Evolutionary conservation across 306 rosid genomes (phyloP).

Genomic region (Citrullus colocynthis): DNA sequence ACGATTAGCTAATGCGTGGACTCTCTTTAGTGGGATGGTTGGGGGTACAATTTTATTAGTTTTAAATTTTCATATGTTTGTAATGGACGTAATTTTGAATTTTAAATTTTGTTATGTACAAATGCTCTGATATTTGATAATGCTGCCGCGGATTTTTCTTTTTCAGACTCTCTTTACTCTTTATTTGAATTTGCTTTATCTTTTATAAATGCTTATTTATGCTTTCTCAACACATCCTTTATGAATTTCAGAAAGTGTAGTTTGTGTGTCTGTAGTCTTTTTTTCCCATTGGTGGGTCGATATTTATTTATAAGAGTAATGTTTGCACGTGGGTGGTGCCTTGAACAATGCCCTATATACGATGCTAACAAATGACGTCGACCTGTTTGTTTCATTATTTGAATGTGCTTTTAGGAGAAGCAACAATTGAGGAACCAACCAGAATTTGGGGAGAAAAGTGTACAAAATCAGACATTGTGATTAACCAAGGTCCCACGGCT

Average conservation of each 20-base stretch:
- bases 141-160: neutral
- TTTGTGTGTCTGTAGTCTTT: slow-evolving; percentile 18
- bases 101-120: neutral
- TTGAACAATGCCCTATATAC: neutral
- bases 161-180: neutral
- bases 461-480: slow-evolving; percentile 41
- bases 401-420: slow-evolving; percentile 9
- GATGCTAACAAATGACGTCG: neutral
- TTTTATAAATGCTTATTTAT: slow-evolving; percentile 4
- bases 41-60: neutral
- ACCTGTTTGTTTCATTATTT: slow-evolving; percentile 1
- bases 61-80: neutral
- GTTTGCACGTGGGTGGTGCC: slow-evolving; percentile 8
- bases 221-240: slow-evolving; percentile 8
- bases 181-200: neutral
- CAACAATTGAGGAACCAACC: slow-evolving; percentile 34
- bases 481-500: slow-evolving; percentile 68
- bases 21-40: neutral
- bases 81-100: neutral
- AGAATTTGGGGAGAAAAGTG: slow-evolving; percentile 74
- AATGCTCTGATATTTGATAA: neutral
- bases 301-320: slow-evolving; percentile 4
- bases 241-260: slow-evolving; percentile 22
- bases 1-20: neutral
- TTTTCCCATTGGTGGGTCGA: slow-evolving; percentile 2